Evolutionary conservation across 1,284 basidiomycete species (phyloP).

Genomic region (Kwoniella shivajii): DNA sequence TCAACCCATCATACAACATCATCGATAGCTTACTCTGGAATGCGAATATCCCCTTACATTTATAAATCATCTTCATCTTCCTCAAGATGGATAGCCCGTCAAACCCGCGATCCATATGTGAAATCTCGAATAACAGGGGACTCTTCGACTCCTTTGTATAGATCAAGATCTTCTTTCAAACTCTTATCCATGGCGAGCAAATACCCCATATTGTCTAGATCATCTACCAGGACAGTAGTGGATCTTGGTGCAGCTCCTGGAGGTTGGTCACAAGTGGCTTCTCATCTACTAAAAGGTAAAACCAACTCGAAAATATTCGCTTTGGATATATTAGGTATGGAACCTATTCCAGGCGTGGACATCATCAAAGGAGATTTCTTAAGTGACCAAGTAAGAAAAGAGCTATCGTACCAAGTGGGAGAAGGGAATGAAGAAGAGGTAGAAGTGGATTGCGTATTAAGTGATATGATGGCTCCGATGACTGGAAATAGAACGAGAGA

Average conservation of each 20-base stretch:
- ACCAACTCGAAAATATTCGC: slow-evolving; percentile 61
- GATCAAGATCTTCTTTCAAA: slow-evolving; percentile 83
- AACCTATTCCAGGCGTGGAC: slow-evolving; percentile 67
- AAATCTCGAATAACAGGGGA: slow-evolving; percentile 18
- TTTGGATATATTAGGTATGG: slow-evolving; percentile 71
- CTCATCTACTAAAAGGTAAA: slow-evolving; percentile 30
- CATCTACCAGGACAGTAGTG: slow-evolving; percentile 61
- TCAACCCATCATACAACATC: background rate
- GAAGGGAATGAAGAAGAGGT: slow-evolving; percentile 1
- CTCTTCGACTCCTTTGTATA: slow-evolving; percentile 53
- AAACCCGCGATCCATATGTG: slow-evolving; percentile 50
- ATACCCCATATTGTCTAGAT: slow-evolving; percentile 58
- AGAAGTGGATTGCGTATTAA: slow-evolving; percentile 51
- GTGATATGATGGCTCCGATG: slow-evolving; percentile 57
- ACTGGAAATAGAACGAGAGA: slow-evolving; percentile 50
- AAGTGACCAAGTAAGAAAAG: slow-evolving; percentile 56
- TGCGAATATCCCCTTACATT: slow-evolving; percentile 19
- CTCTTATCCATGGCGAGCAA: slow-evolving; percentile 54
- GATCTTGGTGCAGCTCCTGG: slow-evolving; percentile 86
- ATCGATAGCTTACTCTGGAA: background rate
- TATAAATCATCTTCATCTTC: slow-evolving; percentile 28
- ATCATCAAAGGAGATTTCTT: slow-evolving; percentile 75
- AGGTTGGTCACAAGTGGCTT: slow-evolving; percentile 82
- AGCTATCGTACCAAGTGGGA: slow-evolving; percentile 19
- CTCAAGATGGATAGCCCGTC: slow-evolving; percentile 52